Evolutionary conservation across 352 stramenopile genomes (phyloP).

Genomic region (Globisporangium paroecandrum): DNA sequence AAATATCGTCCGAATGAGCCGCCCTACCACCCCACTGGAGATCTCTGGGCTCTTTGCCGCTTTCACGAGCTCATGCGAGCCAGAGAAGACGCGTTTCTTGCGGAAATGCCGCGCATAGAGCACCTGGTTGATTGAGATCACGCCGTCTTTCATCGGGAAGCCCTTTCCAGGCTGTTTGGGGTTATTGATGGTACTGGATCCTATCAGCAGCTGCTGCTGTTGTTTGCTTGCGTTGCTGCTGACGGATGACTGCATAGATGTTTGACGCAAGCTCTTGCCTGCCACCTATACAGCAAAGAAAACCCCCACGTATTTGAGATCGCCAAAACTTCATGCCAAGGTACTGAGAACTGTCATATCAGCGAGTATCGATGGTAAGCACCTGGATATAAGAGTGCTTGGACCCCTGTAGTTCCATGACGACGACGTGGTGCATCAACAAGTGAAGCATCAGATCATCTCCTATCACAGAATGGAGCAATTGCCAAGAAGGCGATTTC

Average conservation of each 20-base stretch:
- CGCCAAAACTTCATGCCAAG: not conserved
- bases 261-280: conserved; percentile 48
- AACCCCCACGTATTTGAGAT: not conserved
- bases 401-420: conserved; percentile 32
- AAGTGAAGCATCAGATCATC: conserved; percentile 69
- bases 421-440: conserved; percentile 58
- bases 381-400: conserved; percentile 58
- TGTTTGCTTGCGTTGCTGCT: not conserved
- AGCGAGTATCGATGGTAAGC: not conserved
- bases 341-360: not conserved
- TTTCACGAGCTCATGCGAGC: conserved; percentile 32
- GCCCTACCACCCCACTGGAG: conserved; percentile 34
- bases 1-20: conserved; percentile 54
- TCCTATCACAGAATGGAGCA: conserved; percentile 51
- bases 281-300: conserved; percentile 26
- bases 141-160: conserved; percentile 1
- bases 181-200: not conserved
- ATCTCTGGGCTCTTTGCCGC: conserved; percentile 27
- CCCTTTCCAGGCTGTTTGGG: not conserved
- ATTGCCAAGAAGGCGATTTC: conserved; percentile 37
- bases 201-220: not conserved
- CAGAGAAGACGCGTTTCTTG: conserved; percentile 33
- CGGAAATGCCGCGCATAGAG: conserved; percentile 52
- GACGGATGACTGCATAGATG: not conserved
- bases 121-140: conserved; percentile 55